Evolutionary conservation across 805 yeast genomes (phyloP), one percentile per base, ranked within the genome.

Genomic region (Saccharomycopsis amapae): DNA sequence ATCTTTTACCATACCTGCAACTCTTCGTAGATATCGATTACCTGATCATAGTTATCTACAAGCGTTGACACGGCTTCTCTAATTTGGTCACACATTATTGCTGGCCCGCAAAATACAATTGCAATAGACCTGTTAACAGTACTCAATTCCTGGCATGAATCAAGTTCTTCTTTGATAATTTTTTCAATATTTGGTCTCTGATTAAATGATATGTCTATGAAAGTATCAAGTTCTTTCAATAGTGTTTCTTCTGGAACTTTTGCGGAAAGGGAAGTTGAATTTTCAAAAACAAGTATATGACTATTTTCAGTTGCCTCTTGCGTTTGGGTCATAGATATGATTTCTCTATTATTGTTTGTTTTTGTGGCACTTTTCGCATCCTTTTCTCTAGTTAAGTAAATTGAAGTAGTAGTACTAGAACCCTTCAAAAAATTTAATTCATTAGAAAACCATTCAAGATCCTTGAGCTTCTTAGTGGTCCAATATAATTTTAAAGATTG

Each of bases 101-200:
- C 38, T 4, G 50, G 50, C 7, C 50, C 50, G 30, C 50, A 46
- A 37, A n/a, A 46, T 3, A 46, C 39, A 9, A 46, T 24, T 6
- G 46, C 46, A 38, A 46, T n/a, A 12, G 33, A 15, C 5, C 23
- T 34, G 15, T 45, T 36, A n/a, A 24, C 30, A 10, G 15, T 18
- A 9, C 22, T 30, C 18, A 20, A n/a, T n/a, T 15, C 17, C 33
- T 31, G 34, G 19, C 41, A 37, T n/a, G n/a, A n/a, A n/a, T n/a
- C n/a, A n/a, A n/a, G n/a, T 1, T 26, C 19, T 31, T 44, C 32
- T 17, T 6, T 5, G 4, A 37, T 44, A 28, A 45, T 32, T 23
- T 24, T 30, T 13, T 17, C 20, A 24, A 45, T 3, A 17, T 39
- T 33, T 32, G 47, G 42, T 22, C 47, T 17, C 4, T 17, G 12